Conservation (phyloP, 139 green algal genomes). For the Chlamydomonas sp. region DNA sequence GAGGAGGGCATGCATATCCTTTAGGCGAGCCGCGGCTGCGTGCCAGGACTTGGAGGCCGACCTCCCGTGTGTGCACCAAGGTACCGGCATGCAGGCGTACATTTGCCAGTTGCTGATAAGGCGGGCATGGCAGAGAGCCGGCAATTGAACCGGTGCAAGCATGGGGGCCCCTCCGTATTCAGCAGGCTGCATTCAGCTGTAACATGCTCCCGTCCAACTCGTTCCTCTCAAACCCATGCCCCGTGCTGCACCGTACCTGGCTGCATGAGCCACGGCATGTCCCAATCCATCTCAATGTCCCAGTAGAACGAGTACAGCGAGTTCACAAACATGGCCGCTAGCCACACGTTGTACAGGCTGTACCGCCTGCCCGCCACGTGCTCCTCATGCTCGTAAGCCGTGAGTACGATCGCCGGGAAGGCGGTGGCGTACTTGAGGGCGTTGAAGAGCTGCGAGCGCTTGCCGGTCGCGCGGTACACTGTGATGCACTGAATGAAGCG, state of each 20-base stretch:
- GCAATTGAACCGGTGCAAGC: too few relatives aligned
- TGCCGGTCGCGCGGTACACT: conserved; percentile 74
- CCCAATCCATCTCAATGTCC: conserved; percentile 97
- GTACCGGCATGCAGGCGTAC: too few relatives aligned
- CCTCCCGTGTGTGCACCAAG: too few relatives aligned
- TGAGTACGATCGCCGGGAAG: conserved; percentile 93
- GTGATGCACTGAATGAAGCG: conserved; percentile 94
- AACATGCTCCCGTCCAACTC: too few relatives aligned
- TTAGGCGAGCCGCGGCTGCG: too few relatives aligned
- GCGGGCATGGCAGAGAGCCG: too few relatives aligned
- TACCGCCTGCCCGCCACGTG: conserved; percentile 60
- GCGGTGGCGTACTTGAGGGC: conserved; percentile 95
- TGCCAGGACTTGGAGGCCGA: too few relatives aligned
- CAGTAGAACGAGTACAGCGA: conserved; percentile 94
- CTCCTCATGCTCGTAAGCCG: conserved; percentile 76
- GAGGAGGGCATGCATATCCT: too few relatives aligned
- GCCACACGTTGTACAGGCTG: conserved; percentile 79
- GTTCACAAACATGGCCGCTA: conserved; percentile 84
- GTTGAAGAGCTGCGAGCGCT: conserved; percentile 79
- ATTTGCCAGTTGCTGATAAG: too few relatives aligned
- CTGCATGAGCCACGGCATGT: conserved; percentile 77
- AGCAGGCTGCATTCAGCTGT: too few relatives aligned
- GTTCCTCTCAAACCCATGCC: not conserved
- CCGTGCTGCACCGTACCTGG: not conserved
- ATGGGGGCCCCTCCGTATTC: too few relatives aligned